Base-by-base conservation (phyloP, 1,139 yeast genomes). In the Yamadazyma diospyri region DNA sequence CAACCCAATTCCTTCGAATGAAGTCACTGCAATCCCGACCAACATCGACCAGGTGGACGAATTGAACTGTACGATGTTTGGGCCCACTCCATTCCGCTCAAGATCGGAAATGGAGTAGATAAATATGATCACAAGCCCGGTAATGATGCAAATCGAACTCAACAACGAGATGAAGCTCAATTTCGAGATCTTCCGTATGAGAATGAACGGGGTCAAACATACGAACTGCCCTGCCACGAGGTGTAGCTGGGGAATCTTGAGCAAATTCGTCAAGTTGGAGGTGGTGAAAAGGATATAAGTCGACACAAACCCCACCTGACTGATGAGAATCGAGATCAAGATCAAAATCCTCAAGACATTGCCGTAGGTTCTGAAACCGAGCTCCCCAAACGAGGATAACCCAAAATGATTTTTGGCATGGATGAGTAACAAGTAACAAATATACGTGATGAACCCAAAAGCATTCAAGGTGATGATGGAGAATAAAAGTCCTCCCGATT, bases 1-100 rank as follows among this genome's bases (percentile, higher is more conserved):
- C 27, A 83, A 61, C 0, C 94, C 92, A 40, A 83, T 81, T 1
- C 94, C 94, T 59, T 83, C 94, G 49, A 81, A 83, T 1, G 92
- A 80, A 38, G 85, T 82, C 14, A 83, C 86, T 0, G 89, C 89
- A 2, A 84, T 86, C 4, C 94, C 94, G 37, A 83, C 75, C 42
- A 82, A 78, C 63, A 83, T 64, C 2, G 89, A 74, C 82, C 88
- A 83, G 37, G 72, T 61, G 29, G 70, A 66, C n/a, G 72, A 43
- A 51, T 82, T 82, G 51, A 82, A 74, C 13, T 63, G 58, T 16
- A 53, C 52, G 26, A 73, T 64, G 42, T 68, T 63, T 4, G 76
- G 73, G 0, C 78, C 74, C 9, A 69, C 36, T 1, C 85, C 85
- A 33, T 72, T 57, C 0, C 42, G 34, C 9, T 68, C 35, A 32